Evolutionary conservation across 73 alveolate genomes (phyloP).

Genomic region (Tetrahymena borealis): DNA sequence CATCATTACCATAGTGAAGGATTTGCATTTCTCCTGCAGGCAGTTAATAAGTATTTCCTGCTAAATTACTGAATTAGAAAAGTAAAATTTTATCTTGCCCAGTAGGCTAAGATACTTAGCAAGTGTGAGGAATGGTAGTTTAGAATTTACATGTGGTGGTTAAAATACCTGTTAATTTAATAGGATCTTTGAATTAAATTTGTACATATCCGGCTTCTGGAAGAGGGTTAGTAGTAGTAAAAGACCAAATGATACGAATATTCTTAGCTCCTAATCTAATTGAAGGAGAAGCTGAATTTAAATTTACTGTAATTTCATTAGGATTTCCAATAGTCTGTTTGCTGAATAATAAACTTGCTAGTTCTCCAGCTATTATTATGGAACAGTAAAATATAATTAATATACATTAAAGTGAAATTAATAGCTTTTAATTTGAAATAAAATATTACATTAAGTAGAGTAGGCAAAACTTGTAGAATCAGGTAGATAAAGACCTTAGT

Average conservation of each 20-base stretch:
- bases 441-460: neutral
- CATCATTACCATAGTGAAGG: neutral
- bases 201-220: neutral
- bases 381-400: no score
- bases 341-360: neutral
- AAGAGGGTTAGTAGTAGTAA: neutral
- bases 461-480: neutral
- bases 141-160: neutral
- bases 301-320: neutral
- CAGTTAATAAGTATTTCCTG: neutral
- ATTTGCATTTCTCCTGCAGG: neutral
- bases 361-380: neutral
- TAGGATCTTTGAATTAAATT: neutral
- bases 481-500: neutral
- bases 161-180: neutral
- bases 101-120: neutral
- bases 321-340: neutral
- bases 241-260: neutral
- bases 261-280: neutral
- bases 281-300: neutral
- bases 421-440: no score
- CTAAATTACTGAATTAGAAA: neutral
- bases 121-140: neutral
- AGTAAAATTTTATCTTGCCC: neutral
- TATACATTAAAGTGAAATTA: no score